A percentile compares a stretch with the other conserved stretches of the same genome.
Evolutionary conservation across 176 grass and related monocot genomes (phyloP).

Genomic region (Puya raimondii): DNA sequence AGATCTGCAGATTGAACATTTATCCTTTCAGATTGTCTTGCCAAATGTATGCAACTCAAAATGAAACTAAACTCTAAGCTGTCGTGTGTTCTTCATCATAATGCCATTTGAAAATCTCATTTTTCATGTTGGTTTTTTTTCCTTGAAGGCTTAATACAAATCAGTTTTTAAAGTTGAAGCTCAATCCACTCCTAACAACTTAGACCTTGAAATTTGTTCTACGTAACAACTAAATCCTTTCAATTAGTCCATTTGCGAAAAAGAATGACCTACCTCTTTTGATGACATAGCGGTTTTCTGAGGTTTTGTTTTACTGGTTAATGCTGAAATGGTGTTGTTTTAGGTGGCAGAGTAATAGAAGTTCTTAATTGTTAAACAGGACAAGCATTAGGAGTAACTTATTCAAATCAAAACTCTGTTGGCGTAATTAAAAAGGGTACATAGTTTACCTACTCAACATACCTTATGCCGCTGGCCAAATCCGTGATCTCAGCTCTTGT

Average conservation of each 20-base stretch:
- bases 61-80: not conserved
- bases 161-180: not conserved
- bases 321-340: no score
- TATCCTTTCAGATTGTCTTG: not conserved
- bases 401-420: no score
- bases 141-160: not conserved
- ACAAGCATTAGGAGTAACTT: not conserved
- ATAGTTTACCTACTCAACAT: not conserved
- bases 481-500: constrained; percentile 28
- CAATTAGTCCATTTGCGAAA: no score
- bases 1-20: not conserved
- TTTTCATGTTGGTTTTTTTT: not conserved
- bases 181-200: no score
- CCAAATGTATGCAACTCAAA: not conserved
- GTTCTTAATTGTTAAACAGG: no score
- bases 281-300: no score
- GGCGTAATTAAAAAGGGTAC: not conserved
- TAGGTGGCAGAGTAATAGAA: no score
- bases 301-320: no score
- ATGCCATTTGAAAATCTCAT: not conserved
- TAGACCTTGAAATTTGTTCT: no score
- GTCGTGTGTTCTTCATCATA: not conserved
- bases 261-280: no score
- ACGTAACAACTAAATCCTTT: no score
- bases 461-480: constrained; percentile 7